Percentiles rank a stretch among this genome's conserved stretches.
These are phyloP conservation scores for Auricularia cornea DNA, from an alignment of 768 basidiomycete species.

Conservation along the genomic window DNA sequence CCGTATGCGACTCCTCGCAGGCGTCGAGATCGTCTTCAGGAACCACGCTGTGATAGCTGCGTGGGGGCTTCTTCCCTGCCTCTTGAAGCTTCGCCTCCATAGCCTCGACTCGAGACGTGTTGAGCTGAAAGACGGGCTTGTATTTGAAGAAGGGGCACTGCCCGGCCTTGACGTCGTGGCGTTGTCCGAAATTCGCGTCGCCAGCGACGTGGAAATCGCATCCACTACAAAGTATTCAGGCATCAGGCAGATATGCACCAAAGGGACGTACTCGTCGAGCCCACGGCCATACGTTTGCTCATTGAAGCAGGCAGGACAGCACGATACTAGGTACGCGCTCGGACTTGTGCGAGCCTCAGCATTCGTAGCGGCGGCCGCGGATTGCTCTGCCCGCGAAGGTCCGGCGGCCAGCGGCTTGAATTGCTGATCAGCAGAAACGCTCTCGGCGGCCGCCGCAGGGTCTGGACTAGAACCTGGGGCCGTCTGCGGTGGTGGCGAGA, in stretches of 20 bases:
- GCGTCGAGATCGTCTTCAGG: constrained; percentile 21
- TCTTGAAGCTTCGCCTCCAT: not conserved
- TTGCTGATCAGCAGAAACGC: not conserved
- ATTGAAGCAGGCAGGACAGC: not conserved
- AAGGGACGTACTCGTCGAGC: not conserved
- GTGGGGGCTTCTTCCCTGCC: not conserved
- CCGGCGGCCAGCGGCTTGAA: not conserved
- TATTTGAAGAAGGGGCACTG: constrained; percentile 26
- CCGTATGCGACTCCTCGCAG: not conserved
- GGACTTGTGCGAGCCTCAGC: not conserved
- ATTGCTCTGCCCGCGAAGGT: too few relatives aligned
- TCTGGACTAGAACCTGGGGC: too few relatives aligned
- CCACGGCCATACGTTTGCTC: not conserved
- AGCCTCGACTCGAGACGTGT: not conserved
- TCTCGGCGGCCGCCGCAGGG: not conserved
- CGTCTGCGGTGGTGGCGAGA: not conserved
- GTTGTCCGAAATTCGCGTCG: constrained; percentile 35
- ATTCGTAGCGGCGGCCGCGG: too few relatives aligned
- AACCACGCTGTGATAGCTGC: constrained; percentile 8
- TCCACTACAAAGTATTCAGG: constrained; percentile 13
- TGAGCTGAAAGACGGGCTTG: not conserved
- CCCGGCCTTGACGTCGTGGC: constrained; percentile 22
- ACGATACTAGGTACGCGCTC: not conserved
- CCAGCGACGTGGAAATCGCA: constrained; percentile 29
- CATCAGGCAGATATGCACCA: not conserved